Evolutionary conservation across 768 basidiomycete species (phyloP), one percentile per base, ranked within the genome.

Genomic region (Termitomyces sp.): DNA sequence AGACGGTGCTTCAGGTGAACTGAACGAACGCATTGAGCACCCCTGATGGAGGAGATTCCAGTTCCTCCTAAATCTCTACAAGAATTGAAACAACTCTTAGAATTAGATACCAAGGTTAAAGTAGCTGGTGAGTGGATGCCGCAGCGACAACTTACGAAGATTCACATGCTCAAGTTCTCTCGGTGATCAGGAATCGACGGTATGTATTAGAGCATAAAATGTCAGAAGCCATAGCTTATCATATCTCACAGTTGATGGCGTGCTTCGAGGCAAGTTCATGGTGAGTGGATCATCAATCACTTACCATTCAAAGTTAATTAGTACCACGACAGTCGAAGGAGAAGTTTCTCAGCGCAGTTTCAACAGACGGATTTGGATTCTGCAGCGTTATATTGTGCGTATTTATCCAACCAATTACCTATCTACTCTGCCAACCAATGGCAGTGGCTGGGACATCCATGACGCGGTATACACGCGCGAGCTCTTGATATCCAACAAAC

Each of bases 241-340:
- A 44, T 15, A 57, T 27, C 44, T 13, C 41, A 30, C 63, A 95
- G 93, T 95, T 37, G 96, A 98, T 72, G 96, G 96, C 31, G 86
- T 98, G 12, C 78, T 97, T 16, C 82, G 96, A 34, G 96, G 96
- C n/a, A 98, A 98, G 74, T 91, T 88, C 69, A 92, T 93, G 90
- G 91, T 89, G 64, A 47, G 47, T 36, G 15, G 3, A 33, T 31
- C 16, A 54, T 30, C 12, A 0, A 27, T 41, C 39, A 20, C 11
- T 37, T 15, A 37, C 15, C 16, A 11, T 7, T 7, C 13, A 22
- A 52, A 27, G 34, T 52, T 27, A 11, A 24, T 39, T 49, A 61
- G 1, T 27, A 48, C 57, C 39, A 62, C 41, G n/a, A 50, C 70
- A 97, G 93, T 91, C 89, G 16, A 97, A 91, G 74, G 81, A 87